phyloP scores from a whole-genome alignment of 2,329 filamentous ascomycete genomes.

The Colletotrichum coccodes region DNA sequence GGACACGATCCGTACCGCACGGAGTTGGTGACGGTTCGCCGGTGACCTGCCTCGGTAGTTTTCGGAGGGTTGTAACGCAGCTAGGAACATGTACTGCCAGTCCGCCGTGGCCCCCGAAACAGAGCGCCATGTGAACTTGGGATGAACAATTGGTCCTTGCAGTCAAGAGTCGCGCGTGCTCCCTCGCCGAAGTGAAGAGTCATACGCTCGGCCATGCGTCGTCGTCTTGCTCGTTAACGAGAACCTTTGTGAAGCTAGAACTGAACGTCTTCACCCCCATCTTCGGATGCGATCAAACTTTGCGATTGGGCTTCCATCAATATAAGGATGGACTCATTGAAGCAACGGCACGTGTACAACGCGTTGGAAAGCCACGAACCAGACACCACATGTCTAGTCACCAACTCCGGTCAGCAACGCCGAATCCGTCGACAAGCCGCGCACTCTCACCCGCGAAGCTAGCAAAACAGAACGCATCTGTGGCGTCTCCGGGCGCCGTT shows the following conservation, averaged over 20 bases:
- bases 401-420: not conserved
- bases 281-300: too few species aligned
- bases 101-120: not conserved
- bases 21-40: too few species aligned
- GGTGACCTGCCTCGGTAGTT: too few species aligned
- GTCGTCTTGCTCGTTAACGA: not conserved
- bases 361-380: not conserved
- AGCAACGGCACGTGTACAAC: not conserved
- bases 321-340: too few species aligned
- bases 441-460: not conserved
- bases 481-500: not conserved
- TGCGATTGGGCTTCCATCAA: too few species aligned
- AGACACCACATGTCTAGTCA: not conserved
- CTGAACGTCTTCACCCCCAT: not conserved
- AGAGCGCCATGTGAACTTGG: not conserved
- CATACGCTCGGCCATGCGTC: not conserved
- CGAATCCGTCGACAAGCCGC: not conserved
- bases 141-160: slow-evolving; percentile 1
- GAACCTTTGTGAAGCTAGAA: not conserved
- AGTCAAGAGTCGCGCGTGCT: not conserved
- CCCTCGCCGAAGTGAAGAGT: not conserved
- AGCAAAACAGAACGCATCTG: not conserved
- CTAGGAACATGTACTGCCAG: not conserved
- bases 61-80: not conserved
- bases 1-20: not conserved